Conservation (phyloP, 2,329 filamentous ascomycete species). For the Neofusicoccum umdonicola region DNA sequence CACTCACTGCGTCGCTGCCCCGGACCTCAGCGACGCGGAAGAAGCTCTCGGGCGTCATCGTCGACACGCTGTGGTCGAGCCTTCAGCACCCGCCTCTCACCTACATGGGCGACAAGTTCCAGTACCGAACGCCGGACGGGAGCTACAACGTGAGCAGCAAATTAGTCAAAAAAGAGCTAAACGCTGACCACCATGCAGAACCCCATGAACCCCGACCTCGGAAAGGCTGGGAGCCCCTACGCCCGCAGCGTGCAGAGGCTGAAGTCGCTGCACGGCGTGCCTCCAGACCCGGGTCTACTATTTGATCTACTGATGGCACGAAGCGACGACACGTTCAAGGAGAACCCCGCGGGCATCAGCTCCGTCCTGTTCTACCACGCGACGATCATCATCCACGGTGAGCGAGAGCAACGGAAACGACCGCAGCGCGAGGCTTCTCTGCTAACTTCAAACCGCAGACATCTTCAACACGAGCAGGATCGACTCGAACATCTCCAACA, state of each 20-base stretch:
- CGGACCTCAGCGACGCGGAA: not conserved
- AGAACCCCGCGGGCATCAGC: constrained; percentile 47
- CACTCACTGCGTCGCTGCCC: not conserved
- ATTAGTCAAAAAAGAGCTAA: constrained; percentile 49
- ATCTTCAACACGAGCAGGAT: constrained; percentile 43
- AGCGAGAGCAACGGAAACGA: not conserved
- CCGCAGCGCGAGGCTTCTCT: too few relatives aligned
- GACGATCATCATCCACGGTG: constrained; percentile 52
- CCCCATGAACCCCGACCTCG: constrained; percentile 51
- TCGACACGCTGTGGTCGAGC: not conserved
- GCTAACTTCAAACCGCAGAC: constrained; percentile 24
- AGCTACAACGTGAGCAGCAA: constrained; percentile 61
- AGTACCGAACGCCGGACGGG: constrained; percentile 68
- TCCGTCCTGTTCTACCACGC: constrained; percentile 50
- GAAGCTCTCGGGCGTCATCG: not conserved
- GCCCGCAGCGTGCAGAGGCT: constrained; percentile 39
- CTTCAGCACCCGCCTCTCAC: constrained; percentile 23
- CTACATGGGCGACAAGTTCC: constrained; percentile 53
- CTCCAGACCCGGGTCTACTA: not conserved
- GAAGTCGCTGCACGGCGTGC: not conserved
- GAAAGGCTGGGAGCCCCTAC: constrained; percentile 52
- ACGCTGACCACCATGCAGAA: constrained; percentile 48
- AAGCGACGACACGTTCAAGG: constrained; percentile 24
- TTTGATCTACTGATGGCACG: constrained; percentile 23
- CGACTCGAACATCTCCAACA: constrained; percentile 36